phyloP scores from a whole-genome alignment of 179 eudicot genomes.

The Actinidia arguta region DNA sequence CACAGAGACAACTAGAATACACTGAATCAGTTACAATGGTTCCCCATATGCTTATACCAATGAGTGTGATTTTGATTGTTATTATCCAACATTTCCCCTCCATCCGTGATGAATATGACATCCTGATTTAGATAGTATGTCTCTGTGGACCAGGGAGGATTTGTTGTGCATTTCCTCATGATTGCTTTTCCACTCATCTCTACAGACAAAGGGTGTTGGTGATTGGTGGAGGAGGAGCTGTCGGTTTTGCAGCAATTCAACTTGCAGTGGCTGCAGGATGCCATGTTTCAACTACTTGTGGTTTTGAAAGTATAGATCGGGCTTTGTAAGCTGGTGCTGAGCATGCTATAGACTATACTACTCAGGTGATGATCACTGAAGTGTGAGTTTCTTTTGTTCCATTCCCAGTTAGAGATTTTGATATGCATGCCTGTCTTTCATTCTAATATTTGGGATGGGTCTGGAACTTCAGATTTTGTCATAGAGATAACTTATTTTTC shows the following conservation, averaged over 20 bases:
- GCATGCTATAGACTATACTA: constrained; percentile 79
- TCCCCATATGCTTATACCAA: neutral
- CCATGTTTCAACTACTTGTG: constrained; percentile 90
- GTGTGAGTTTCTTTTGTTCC: neutral
- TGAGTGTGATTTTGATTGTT: neutral
- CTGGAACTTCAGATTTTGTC: neutral
- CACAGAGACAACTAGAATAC: neutral
- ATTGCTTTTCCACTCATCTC: constrained; percentile 14
- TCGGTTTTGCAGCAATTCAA: constrained; percentile 93
- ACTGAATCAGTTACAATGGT: neutral
- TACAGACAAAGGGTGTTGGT: constrained; percentile 81
- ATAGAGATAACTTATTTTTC: neutral
- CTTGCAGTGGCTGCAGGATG: constrained; percentile 87
- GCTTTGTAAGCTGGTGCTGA: constrained; percentile 88
- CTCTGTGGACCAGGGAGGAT: neutral
- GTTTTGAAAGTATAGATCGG: constrained; percentile 76
- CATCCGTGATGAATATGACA: neutral
- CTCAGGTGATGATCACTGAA: constrained; percentile 54
- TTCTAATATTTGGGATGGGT: neutral
- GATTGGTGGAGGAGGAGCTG: constrained; percentile 98
- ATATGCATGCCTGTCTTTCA: neutral
- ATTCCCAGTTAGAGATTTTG: constrained; percentile 9
- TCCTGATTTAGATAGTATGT: neutral
- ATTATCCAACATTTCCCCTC: neutral
- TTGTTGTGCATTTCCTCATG: neutral